Conservation (phyloP, 371 early-diverging fungal genomes). For the Syncephalastrum contaminatum region DNA sequence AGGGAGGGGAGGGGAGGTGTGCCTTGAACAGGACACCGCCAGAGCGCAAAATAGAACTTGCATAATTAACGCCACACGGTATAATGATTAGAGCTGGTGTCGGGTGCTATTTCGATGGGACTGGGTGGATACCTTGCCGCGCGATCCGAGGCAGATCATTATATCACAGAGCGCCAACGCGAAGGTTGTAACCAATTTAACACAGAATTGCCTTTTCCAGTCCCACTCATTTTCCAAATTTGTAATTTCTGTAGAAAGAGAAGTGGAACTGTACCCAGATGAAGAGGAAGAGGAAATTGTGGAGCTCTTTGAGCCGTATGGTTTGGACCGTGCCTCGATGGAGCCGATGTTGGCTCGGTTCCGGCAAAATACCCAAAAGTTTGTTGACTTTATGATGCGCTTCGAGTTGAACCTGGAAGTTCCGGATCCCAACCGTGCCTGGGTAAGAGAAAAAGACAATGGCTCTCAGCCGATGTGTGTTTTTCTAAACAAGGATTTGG, state of each 20-base stretch:
- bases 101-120: slow-evolving; percentile 58
- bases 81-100: slow-evolving; percentile 54
- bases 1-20: too few species aligned
- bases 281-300: slow-evolving; percentile 68
- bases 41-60: too few species aligned
- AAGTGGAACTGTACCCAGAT: slow-evolving; percentile 58
- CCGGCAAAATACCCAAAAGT: slow-evolving; percentile 53
- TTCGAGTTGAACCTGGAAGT: slow-evolving; percentile 70
- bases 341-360: slow-evolving; percentile 60
- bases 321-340: slow-evolving; percentile 51
- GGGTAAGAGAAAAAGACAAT: slow-evolving; percentile 42
- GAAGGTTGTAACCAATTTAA: slow-evolving; percentile 40
- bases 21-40: too few species aligned
- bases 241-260: slow-evolving; percentile 27
- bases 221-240: neutral
- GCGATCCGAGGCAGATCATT: slow-evolving; percentile 68
- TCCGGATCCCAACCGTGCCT: slow-evolving; percentile 59
- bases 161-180: slow-evolving; percentile 56
- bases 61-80: too few species aligned
- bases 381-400: slow-evolving; percentile 77
- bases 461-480: too few species aligned
- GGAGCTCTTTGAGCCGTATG: slow-evolving; percentile 62
- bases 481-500: too few species aligned
- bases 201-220: neutral
- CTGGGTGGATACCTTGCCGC: slow-evolving; percentile 73